Conservation (phyloP, 2,329 filamentous ascomycete genomes). For the Chrysoporthe puriensis region DNA sequence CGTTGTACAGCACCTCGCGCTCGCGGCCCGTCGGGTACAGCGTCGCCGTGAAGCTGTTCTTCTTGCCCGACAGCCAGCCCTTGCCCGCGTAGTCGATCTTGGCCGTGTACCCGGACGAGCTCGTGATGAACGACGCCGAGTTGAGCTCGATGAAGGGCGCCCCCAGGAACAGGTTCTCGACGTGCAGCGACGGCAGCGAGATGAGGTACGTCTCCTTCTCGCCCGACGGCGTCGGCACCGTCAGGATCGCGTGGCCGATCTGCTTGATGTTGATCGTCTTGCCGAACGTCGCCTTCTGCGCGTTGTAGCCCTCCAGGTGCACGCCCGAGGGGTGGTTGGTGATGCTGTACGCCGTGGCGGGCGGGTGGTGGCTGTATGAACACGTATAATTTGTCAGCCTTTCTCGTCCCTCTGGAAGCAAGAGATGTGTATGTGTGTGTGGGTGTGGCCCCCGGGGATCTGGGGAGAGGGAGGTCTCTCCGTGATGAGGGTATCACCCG, state of each 20-base stretch:
- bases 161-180: conserved; percentile 87
- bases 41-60: conserved; percentile 82
- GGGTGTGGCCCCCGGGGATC: no score
- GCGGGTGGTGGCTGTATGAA: conserved; percentile 77
- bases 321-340: conserved; percentile 84
- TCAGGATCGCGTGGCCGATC: conserved; percentile 84
- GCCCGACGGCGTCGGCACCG: conserved; percentile 59
- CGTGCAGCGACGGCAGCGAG: conserved; percentile 87
- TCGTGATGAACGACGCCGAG: conserved; percentile 80
- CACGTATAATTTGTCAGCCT: conserved; percentile 2
- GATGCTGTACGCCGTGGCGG: conserved; percentile 92
- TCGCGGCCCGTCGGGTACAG: conserved; percentile 73
- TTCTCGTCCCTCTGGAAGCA: no score
- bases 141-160: conserved; percentile 91
- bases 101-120: conserved; percentile 82
- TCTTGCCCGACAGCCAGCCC: conserved; percentile 94
- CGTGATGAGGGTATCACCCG: no score
- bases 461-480: no score
- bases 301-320: conserved; percentile 84
- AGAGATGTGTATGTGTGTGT: no score
- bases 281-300: conserved; percentile 93
- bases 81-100: conserved; percentile 93
- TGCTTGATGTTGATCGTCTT: conserved; percentile 95
- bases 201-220: conserved; percentile 79
- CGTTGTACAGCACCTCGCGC: conserved; percentile 77